Percentiles rank a stretch among this genome's conserved stretches.
These are phyloP conservation scores for Cylindrotheca fusiformis DNA, from an alignment of 108 stramenopile genomes.

Conservation along the genomic window DNA sequence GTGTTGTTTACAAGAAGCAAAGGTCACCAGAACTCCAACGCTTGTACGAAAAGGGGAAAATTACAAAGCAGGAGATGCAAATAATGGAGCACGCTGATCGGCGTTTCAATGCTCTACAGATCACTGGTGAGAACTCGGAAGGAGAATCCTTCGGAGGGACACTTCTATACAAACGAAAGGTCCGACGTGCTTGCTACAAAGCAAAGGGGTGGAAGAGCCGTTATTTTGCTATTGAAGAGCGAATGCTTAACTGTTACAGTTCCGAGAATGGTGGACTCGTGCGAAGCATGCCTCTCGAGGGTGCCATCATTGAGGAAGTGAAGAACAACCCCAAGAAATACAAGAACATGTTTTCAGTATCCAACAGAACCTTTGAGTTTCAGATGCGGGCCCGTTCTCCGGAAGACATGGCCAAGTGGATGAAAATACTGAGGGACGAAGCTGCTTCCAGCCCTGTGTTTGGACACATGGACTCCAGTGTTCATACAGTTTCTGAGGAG, in stretches of 20 bases:
- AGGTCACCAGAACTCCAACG: slow-evolving; percentile 75
- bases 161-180: slow-evolving; percentile 78
- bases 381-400: slow-evolving; percentile 62
- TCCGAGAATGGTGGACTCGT: slow-evolving; percentile 36
- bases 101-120: slow-evolving; percentile 87
- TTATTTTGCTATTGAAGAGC: slow-evolving; percentile 91
- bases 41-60: slow-evolving; percentile 89
- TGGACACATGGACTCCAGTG: slow-evolving; percentile 45
- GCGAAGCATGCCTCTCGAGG: slow-evolving; percentile 88
- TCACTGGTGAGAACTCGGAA: slow-evolving; percentile 48
- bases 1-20: slow-evolving; percentile 88
- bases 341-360: slow-evolving; percentile 55
- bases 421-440: slow-evolving; percentile 61
- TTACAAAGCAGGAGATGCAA: slow-evolving; percentile 80
- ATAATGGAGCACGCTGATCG: slow-evolving; percentile 90
- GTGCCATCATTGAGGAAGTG: slow-evolving; percentile 54
- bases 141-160: slow-evolving; percentile 52
- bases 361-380: slow-evolving; percentile 76
- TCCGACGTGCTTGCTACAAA: slow-evolving; percentile 66
- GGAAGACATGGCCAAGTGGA: slow-evolving; percentile 69
- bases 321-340: slow-evolving; percentile 46
- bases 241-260: slow-evolving; percentile 94
- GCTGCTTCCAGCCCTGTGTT: slow-evolving; percentile 66
- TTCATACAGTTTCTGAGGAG: slow-evolving; percentile 35
- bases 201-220: slow-evolving; percentile 87